Evolutionary conservation across 768 basidiomycete genomes (phyloP).

Genomic region (Podaxis sp.): DNA sequence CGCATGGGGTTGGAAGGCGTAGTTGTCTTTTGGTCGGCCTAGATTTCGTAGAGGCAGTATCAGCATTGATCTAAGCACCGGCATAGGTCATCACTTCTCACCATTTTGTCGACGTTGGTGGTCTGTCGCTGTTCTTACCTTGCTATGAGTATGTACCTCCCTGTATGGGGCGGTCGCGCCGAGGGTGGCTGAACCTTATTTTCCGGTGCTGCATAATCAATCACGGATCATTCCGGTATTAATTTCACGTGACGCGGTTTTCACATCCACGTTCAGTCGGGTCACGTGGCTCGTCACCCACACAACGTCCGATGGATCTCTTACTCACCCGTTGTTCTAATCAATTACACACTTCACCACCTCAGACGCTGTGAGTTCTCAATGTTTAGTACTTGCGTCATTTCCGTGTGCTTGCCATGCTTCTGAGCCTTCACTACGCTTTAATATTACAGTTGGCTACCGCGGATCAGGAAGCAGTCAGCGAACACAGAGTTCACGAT

Average conservation of each 20-base stretch:
- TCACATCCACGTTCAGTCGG: neutral
- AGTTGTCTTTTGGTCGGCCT: conserved; percentile 85
- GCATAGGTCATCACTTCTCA: conserved; percentile 23
- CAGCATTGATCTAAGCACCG: conserved; percentile 8
- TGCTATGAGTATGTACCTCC: conserved; percentile 22
- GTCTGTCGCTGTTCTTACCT: conserved; percentile 40
- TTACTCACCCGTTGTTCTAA: neutral
- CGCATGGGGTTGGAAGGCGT: conserved; percentile 92
- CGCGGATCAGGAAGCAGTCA: neutral
- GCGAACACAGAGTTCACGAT: neutral
- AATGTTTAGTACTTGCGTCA: neutral
- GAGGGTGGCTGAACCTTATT: conserved; percentile 44
- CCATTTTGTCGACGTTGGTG: conserved; percentile 42
- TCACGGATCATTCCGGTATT: conserved; percentile 27
- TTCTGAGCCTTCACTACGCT: neutral
- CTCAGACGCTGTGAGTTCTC: neutral
- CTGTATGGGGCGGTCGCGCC: conserved; percentile 26
- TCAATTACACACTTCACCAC: neutral
- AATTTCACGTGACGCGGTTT: neutral
- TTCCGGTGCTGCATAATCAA: conserved; percentile 32
- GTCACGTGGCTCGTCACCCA: neutral
- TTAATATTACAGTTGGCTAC: neutral
- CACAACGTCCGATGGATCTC: neutral
- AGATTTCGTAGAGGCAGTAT: neutral
- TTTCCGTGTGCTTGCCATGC: neutral